Base-by-base conservation (phyloP, 331 rosid species). In the Spiraea crenata region DNA sequence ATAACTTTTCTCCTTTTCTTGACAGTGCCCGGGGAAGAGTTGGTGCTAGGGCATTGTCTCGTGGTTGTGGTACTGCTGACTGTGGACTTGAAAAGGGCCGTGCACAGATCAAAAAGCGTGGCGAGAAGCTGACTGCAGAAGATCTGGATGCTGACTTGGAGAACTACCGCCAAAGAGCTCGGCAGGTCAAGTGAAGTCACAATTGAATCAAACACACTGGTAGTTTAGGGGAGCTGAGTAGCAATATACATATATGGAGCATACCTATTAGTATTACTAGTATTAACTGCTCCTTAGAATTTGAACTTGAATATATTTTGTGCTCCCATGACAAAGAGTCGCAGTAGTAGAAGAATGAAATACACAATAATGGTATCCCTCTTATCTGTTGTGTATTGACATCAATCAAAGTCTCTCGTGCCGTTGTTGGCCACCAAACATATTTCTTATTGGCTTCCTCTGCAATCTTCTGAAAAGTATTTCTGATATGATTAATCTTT, bases 111-210 rank as follows among this genome's bases (percentile, higher is more conserved):
- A 78, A 59, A 41, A 52, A 3, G 47, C 62, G 9, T 65, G 45
- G 11, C 40, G 67, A 57, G 61, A 76, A 65, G 75, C 63, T 57
- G 50, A 64, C 83, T 35, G 68, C 58, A 55, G 52, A 81, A 69
- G 85, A 76, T 50, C 80, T 69, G 58, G 88, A 74, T 55, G 83
- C 83, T n/a, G 82, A 69, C 64, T 74, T 82, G 83, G 91, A 71
- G 79, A 79, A 34, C 54, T 86, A 89, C 79, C 85, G 44, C 69
- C 67, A 35, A 4, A 75, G 76, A 42, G 85, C 81, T 70, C 71
- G 12, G 80, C 37, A 25, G 80, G 25, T 59, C 44, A 75, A 66
- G 35, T 9, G 63, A 77, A 65, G 6, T 64, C 48, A 0, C 10
- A 34, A 35, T 50, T 39, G 7, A 9, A 39, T 48, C 31, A 19